Percentiles rank a stretch among this genome's conserved stretches.
Evolutionary conservation across 2,329 filamentous ascomycete genomes (phyloP).

Genomic region (Aspergillus sp.): DNA sequence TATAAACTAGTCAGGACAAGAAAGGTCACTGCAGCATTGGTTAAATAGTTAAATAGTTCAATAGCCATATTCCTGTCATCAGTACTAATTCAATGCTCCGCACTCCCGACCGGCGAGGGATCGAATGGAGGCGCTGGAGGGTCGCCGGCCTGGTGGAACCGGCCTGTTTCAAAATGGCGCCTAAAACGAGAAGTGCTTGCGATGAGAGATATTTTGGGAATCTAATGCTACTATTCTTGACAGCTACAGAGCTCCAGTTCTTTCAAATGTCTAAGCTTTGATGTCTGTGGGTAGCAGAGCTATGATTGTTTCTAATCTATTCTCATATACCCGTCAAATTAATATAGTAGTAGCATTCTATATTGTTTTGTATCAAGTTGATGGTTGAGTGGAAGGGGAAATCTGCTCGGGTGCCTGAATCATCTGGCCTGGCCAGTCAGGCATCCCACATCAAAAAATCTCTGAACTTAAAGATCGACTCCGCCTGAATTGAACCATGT

Average conservation of each 20-base stretch:
- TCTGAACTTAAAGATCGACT: slow-evolving; percentile 9
- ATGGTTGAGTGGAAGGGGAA: too few relatives aligned
- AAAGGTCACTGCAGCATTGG: neutral
- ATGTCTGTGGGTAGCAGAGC: too few relatives aligned
- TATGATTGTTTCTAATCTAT: neutral
- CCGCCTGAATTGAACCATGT: neutral
- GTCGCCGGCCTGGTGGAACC: slow-evolving; percentile 18
- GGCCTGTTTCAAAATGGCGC: slow-evolving; percentile 25
- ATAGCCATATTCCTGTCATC: neutral
- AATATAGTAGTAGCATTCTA: neutral
- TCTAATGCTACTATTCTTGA: slow-evolving; percentile 11
- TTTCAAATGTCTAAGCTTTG: too few relatives aligned
- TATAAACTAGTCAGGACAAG: neutral
- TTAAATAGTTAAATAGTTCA: neutral
- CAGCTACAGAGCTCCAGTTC: neutral
- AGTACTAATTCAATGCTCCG: neutral
- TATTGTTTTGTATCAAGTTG: too few relatives aligned
- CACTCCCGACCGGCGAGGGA: slow-evolving; percentile 5
- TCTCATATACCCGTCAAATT: too few relatives aligned
- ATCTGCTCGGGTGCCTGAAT: neutral
- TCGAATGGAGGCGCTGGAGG: slow-evolving; percentile 7
- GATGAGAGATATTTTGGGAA: neutral
- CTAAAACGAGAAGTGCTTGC: slow-evolving; percentile 1
- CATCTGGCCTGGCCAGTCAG: slow-evolving; percentile 16
- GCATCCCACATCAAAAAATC: slow-evolving; percentile 17